Base-by-base conservation (phyloP, 257 asterid species). In the Solanum tarapatanum region DNA sequence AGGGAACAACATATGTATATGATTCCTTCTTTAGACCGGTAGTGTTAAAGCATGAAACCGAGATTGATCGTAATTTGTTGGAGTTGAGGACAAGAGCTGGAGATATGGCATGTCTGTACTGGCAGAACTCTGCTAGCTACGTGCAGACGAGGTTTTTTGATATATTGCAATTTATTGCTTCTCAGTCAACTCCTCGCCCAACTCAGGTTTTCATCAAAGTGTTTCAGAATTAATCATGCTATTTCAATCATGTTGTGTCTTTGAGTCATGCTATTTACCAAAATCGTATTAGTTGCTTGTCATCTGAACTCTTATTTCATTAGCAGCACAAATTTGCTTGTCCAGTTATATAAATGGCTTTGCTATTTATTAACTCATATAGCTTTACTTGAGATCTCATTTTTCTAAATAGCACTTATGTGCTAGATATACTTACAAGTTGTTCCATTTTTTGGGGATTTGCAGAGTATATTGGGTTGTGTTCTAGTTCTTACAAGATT, bases 1-100 rank as follows among this genome's bases (percentile, higher is more conserved):
- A 94, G 97, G 97, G 92, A 68, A 89, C 95, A 55, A 33, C 58
- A 23, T 72, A 84, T 73, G 70, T 91, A 6, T 93, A 93, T 76
- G 88, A 86, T 88, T 86, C 93, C 70, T 89, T 92, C 17, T 48
- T 92, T 30, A 86, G 75, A 84, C 93, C 93, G 26, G 92, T 85
- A 36, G 23, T 93, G 26, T 45, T 84, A 30, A 89, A 90, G 66
- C 94, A 93, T 60, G 94, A 93, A 88, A 84, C 75, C 30, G 89
- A 92, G 73, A 91, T 94, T 21, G 95, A 94, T 88, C 41, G 90
- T 16, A 90, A 87, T 62, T 60, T 94, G 90, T 48, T 87, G 51
- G 87, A 91, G 39, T 35, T 90, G 90, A 92, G 88, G 88, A 89
- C 86, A 13, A 86, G 86, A 82, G 84, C 88, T 1, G 83, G 68